Base-by-base conservation (phyloP, 106 monocot genomes). In the Platanthera zijinensis region DNA sequence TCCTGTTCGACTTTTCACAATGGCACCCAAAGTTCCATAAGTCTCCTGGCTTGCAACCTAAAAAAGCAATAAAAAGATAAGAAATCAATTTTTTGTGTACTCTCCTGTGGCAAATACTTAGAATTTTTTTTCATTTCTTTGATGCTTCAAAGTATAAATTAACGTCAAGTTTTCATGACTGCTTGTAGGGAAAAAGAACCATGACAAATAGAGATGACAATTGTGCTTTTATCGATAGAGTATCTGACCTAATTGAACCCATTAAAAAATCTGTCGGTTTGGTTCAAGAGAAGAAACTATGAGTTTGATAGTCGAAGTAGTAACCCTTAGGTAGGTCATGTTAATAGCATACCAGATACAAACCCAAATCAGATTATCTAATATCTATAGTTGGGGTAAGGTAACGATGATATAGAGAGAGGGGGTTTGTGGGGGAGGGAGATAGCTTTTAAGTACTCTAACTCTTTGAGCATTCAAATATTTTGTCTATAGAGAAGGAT, bases 1-100 rank as follows among this genome's bases (percentile, higher is more conserved):
- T 59, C 94, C 97, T 13, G 97, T 91, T 52, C 97, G 79, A 69
- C 97, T 87, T 77, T 90, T 94, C 80, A 97, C 97, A 56, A 97
- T 88, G 8, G 94, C 97, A 52, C 97, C 97, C 78, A 97, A 82
- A 53, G 97, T 97, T 70, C 97, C 97, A 78, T 91, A 92, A 18
- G 91, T 94, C 28, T 97, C 97, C 76, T 87, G 94, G 78, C 86
- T 97, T 80, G 97, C 97, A 49, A 97, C 97, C 97, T 99, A 77
- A 49, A 1, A 64, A 66, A 17, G 70, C 46, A 48, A 48, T 48
- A 68, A 39, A 6, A n/a, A 70, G 70, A n/a, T 2, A 39, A 63
- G 7, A 70, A 70, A 4, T 46, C 17, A 17, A 47, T 46, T 12
- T 5, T 46, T 48, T 70, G 30, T 8, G 11, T 69, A 46, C 18